These are phyloP conservation scores for Micractinium sp. DNA, from an alignment of 139 green algal genomes.

Conservation along the genomic window DNA sequence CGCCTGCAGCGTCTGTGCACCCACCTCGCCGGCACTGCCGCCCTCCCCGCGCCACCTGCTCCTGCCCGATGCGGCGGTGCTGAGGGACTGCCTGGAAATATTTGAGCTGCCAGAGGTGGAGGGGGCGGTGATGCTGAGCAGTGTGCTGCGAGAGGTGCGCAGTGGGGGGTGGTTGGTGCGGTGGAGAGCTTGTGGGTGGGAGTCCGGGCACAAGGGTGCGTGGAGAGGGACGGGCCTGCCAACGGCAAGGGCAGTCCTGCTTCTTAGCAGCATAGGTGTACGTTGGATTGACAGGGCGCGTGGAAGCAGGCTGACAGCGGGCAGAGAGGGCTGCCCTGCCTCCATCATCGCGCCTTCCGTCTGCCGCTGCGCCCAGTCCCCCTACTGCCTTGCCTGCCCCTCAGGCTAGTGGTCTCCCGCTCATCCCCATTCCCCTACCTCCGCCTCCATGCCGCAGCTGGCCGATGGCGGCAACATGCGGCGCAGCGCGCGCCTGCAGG, in stretches of 20 bases:
- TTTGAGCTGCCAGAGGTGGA: slow-evolving; percentile 58
- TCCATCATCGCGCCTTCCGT: too few species aligned
- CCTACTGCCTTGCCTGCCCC: neutral
- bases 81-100: slow-evolving; percentile 55
- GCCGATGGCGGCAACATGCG: slow-evolving; percentile 38
- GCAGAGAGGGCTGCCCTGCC: too few species aligned
- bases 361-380: too few species aligned
- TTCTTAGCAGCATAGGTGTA: neutral
- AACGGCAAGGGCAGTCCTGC: neutral
- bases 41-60: slow-evolving; percentile 34
- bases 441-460: slow-evolving; percentile 21
- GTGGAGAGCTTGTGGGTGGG: too few species aligned
- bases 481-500: slow-evolving; percentile 44
- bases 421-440: neutral
- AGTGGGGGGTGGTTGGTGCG: neutral
- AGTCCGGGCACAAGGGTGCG: too few species aligned
- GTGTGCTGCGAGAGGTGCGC: slow-evolving; percentile 34
- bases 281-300: too few species aligned
- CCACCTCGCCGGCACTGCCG: neutral
- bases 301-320: neutral
- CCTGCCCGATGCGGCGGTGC: slow-evolving; percentile 48
- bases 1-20: neutral
- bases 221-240: too few species aligned
- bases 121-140: slow-evolving; percentile 43
- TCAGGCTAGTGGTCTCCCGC: too few species aligned